Evolutionary conservation across 306 rosid genomes (phyloP).

Genomic region (Mucuna pruriens): DNA sequence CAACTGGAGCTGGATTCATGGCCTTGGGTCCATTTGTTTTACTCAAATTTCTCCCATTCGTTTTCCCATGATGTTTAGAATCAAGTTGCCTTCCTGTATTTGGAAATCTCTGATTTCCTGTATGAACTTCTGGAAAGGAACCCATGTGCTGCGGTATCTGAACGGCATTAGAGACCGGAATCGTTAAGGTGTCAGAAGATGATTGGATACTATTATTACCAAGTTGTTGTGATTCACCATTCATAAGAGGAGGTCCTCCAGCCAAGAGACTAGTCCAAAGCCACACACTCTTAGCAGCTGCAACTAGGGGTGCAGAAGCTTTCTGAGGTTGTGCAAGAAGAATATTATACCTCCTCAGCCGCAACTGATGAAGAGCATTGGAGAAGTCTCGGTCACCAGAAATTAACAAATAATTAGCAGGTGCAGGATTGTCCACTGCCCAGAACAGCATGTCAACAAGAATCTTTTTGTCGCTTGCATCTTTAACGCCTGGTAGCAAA

Average conservation of each 20-base stretch:
- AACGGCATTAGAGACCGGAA: conserved; percentile 41
- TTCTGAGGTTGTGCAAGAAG: conserved; percentile 89
- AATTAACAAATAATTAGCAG: conserved; percentile 84
- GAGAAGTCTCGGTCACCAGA: conserved; percentile 96
- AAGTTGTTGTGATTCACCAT: conserved; percentile 68
- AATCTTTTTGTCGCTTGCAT: conserved; percentile 95
- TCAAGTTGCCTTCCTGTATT: conserved; percentile 58
- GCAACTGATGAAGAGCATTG: conserved; percentile 88
- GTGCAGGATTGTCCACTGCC: conserved; percentile 98
- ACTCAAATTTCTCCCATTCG: conserved; percentile 52
- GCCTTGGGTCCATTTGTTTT: conserved; percentile 52
- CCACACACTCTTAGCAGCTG: conserved; percentile 96
- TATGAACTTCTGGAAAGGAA: conserved; percentile 46
- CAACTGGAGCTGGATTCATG: conserved; percentile 53
- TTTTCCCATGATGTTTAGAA: conserved; percentile 58
- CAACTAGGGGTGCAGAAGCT: conserved; percentile 87
- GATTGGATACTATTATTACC: conserved; percentile 43
- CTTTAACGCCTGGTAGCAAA: conserved; percentile 71
- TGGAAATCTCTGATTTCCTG: conserved; percentile 56
- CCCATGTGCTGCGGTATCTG: conserved; percentile 45
- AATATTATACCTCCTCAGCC: conserved; percentile 90
- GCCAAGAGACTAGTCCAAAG: conserved; percentile 86
- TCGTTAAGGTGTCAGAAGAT: conserved; percentile 42
- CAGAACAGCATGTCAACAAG: conserved; percentile 93
- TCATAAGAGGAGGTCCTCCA: conserved; percentile 73